These are phyloP conservation scores for Ceratocystis lukuohia DNA, from an alignment of 2,329 filamentous ascomycete species.

Conservation along the genomic window DNA sequence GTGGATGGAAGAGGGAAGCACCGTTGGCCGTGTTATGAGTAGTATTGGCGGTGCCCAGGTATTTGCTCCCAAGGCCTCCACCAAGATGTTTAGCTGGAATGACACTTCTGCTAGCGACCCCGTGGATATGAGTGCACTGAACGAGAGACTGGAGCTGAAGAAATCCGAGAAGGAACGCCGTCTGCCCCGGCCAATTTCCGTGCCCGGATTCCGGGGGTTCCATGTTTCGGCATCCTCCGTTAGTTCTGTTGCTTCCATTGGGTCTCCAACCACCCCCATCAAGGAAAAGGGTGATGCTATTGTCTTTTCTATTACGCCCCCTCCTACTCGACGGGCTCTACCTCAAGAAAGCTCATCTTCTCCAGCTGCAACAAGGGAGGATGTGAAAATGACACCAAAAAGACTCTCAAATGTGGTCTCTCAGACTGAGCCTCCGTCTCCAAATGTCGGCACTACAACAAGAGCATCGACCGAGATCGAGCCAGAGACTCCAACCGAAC, in stretches of 20 bases:
- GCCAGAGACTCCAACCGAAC: not conserved
- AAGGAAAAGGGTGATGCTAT: not conserved
- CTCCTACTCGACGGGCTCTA: not conserved
- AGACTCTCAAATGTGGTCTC: not conserved
- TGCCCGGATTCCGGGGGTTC: constrained; percentile 21
- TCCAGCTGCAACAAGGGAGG: not conserved
- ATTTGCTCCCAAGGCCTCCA: constrained; percentile 38
- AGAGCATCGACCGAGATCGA: constrained; percentile 9
- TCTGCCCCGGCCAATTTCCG: constrained; percentile 8
- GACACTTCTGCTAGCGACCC: constrained; percentile 20
- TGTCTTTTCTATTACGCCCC: not conserved
- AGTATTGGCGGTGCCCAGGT: constrained; percentile 29
- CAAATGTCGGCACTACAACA: not conserved
- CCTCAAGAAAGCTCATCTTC: constrained; percentile 2
- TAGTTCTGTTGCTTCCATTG: constrained; percentile 1
- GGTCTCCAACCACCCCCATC: not conserved
- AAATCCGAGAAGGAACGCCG: constrained; percentile 29
- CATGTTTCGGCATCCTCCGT: constrained; percentile 14
- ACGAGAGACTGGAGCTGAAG: constrained; percentile 16
- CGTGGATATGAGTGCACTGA: constrained; percentile 20
- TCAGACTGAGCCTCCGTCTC: not conserved
- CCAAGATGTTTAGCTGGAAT: constrained; percentile 22
- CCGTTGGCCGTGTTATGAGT: constrained; percentile 23
- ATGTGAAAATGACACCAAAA: not conserved
- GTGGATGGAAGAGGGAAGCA: constrained; percentile 49